Evolutionary conservation across 169 alveolate species (phyloP).

Genomic region (Cyclospora cayetanensis): DNA sequence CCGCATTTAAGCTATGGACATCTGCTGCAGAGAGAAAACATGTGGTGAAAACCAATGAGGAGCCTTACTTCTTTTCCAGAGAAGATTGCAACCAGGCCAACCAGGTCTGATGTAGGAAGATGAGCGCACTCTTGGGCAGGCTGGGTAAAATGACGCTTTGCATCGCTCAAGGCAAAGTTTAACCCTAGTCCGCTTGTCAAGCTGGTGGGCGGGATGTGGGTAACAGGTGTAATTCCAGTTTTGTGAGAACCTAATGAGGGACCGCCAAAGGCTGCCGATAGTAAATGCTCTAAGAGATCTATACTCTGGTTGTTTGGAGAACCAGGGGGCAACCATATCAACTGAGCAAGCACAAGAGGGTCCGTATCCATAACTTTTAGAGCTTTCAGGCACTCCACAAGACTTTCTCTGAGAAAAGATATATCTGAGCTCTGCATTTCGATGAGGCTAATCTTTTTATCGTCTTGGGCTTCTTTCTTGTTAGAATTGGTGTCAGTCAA

Average conservation of each 20-base stretch:
- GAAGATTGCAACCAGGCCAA: slow-evolving; percentile 16
- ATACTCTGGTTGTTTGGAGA: neutral
- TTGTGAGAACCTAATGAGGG: neutral
- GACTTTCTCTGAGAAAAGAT: neutral
- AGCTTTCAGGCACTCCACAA: neutral
- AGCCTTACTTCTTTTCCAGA: slow-evolving; percentile 8
- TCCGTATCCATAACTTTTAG: neutral
- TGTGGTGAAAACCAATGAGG: neutral
- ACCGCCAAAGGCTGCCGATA: neutral
- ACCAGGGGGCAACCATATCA: slow-evolving; percentile 37
- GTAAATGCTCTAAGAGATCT: neutral
- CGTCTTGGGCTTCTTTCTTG: neutral
- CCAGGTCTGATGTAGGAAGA: neutral
- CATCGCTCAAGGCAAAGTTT: neutral
- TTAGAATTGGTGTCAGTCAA: neutral
- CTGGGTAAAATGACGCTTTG: neutral
- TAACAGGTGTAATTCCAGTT: neutral
- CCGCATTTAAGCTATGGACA: too few relatives aligned
- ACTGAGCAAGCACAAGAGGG: neutral
- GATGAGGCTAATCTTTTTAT: neutral
- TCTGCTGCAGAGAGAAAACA: neutral
- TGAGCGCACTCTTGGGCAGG: neutral
- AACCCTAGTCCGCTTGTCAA: neutral
- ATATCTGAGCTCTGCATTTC: neutral
- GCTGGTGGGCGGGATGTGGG: slow-evolving; percentile 11